Evolutionary conservation across 345 rosid genomes (phyloP).

Genomic region (Citrus inodora): DNA sequence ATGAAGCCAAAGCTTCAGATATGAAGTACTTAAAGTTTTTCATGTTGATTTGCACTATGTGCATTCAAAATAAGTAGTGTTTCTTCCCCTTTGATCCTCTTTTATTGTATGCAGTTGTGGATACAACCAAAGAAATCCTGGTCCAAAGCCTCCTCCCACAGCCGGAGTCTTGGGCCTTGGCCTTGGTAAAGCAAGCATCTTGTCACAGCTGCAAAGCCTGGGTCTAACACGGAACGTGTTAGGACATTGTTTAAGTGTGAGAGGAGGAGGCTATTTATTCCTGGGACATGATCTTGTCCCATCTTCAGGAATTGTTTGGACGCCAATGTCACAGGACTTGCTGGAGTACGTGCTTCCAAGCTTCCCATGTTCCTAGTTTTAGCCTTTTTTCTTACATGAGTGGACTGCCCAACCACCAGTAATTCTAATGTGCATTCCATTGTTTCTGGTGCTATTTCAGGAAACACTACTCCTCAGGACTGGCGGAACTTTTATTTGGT

Average conservation of each 20-base stretch:
- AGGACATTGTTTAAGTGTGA: slow-evolving; percentile 76
- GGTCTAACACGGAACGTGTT: slow-evolving; percentile 55
- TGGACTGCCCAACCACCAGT: neutral
- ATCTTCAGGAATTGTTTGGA: slow-evolving; percentile 61
- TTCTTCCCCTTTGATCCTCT: neutral
- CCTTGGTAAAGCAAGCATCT: slow-evolving; percentile 60
- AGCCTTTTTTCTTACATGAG: neutral
- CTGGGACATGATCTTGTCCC: slow-evolving; percentile 70
- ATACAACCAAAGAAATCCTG: slow-evolving; percentile 54
- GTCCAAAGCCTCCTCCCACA: slow-evolving; percentile 51
- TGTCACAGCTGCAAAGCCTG: slow-evolving; percentile 49
- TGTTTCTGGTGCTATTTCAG: slow-evolving; percentile 34
- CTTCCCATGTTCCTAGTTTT: neutral
- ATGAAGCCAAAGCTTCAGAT: neutral
- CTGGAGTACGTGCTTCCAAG: slow-evolving; percentile 37
- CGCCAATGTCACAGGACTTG: slow-evolving; percentile 35
- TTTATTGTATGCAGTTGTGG: slow-evolving; percentile 56
- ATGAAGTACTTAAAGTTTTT: neutral
- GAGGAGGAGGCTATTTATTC: slow-evolving; percentile 78
- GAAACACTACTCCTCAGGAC: slow-evolving; percentile 58
- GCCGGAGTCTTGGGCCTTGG: slow-evolving; percentile 88
- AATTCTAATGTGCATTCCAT: neutral
- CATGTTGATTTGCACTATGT: neutral
- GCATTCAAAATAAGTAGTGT: neutral
- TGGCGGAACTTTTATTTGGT: slow-evolving; percentile 60